Evolutionary conservation across 768 basidiomycete species (phyloP).

Genomic region (Serendipita vermifera): DNA sequence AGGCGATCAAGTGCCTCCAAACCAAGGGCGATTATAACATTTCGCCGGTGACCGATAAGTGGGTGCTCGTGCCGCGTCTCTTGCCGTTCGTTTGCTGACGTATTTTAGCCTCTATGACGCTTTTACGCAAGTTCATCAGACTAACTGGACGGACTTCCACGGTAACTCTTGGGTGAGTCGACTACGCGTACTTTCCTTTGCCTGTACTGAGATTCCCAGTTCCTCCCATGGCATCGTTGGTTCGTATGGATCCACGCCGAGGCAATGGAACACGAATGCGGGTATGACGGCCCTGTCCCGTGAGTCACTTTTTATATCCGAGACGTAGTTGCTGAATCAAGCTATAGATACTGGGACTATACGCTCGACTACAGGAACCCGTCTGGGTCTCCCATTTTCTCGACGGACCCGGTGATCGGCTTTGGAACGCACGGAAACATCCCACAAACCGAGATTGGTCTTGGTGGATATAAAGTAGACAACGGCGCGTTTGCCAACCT

Average conservation of each 20-base stretch:
- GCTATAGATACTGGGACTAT: slow-evolving; percentile 1
- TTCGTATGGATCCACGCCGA: slow-evolving; percentile 2
- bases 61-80: background rate
- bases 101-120: slow-evolving; percentile 5
- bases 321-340: background rate
- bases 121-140: background rate
- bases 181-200: background rate
- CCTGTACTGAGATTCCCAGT: background rate
- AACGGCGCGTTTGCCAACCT: slow-evolving; percentile 1
- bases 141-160: slow-evolving; percentile 5
- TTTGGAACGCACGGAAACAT: background rate
- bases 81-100: background rate
- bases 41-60: background rate
- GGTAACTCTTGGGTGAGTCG: background rate
- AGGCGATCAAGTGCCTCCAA: slow-evolving; percentile 4
- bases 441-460: background rate
- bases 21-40: background rate
- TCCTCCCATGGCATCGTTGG: slow-evolving; percentile 8
- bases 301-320: too few relatives aligned
- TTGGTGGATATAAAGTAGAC: background rate
- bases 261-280: background rate
- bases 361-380: background rate
- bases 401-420: background rate
- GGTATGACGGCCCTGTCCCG: background rate
- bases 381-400: background rate